phyloP scores from a whole-genome alignment of 2,329 filamentous ascomycete genomes.

The Botrytis cinerea region DNA sequence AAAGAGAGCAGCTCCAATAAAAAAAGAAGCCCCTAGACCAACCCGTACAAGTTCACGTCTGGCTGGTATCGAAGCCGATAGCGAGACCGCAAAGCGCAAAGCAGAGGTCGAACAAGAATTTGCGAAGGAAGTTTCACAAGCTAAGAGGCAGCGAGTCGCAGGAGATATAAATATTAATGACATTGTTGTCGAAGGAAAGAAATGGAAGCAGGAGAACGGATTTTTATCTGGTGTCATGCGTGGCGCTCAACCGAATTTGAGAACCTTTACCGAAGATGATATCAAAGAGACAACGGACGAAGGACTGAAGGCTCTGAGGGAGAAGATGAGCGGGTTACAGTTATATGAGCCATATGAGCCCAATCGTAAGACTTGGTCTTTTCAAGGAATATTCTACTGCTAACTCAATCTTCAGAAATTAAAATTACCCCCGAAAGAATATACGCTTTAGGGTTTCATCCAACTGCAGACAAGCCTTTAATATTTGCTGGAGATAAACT shows the following conservation, averaged over 20 bases:
- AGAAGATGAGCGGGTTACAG: slow-evolving; percentile 74
- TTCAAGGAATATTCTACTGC: slow-evolving; percentile 10
- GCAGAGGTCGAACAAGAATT: slow-evolving; percentile 64
- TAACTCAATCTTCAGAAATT: slow-evolving; percentile 59
- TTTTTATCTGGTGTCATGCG: slow-evolving; percentile 65
- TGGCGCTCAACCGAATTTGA: slow-evolving; percentile 75
- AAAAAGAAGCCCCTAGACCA: slow-evolving; percentile 51
- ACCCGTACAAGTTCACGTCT: slow-evolving; percentile 61
- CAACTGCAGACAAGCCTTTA: slow-evolving; percentile 79
- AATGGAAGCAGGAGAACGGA: slow-evolving; percentile 68
- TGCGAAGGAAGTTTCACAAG: slow-evolving; percentile 56
- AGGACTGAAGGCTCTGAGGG: slow-evolving; percentile 69
- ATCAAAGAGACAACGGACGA: slow-evolving; percentile 77
- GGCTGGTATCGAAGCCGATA: slow-evolving; percentile 55
- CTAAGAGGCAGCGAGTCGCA: slow-evolving; percentile 64
- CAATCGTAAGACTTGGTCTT: slow-evolving; percentile 57
- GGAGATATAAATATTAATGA: slow-evolving; percentile 72
- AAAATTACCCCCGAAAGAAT: slow-evolving; percentile 88
- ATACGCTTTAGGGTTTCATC: slow-evolving; percentile 87
- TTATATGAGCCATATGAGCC: slow-evolving; percentile 85
- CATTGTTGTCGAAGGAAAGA: slow-evolving; percentile 77
- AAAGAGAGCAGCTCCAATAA: slow-evolving; percentile 48
- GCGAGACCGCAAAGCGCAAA: slow-evolving; percentile 67
- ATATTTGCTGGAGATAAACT: slow-evolving; percentile 95
- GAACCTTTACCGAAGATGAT: slow-evolving; percentile 86